Conservation (phyloP, 352 stramenopile genomes). For the Poterioochromonas sp. region DNA sequence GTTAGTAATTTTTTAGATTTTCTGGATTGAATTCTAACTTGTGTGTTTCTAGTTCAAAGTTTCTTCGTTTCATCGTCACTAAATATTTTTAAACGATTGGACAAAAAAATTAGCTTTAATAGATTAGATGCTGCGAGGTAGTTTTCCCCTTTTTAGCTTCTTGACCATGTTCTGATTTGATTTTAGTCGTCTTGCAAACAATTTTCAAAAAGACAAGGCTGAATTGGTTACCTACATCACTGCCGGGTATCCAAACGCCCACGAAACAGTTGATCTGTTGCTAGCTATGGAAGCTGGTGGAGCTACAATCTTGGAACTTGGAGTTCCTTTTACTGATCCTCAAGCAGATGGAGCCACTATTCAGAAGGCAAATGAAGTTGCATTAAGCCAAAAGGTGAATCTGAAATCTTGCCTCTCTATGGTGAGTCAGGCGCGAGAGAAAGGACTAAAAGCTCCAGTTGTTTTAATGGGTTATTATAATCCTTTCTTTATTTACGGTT, state of each 20-base stretch:
- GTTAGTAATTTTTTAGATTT: too few relatives aligned
- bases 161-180: too few relatives aligned
- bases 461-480: slow-evolving; percentile 99
- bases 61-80: too few relatives aligned
- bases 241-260: slow-evolving; percentile 75
- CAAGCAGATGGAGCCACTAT: slow-evolving; percentile 95
- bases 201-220: slow-evolving; percentile 59
- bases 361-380: slow-evolving; percentile 82
- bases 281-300: slow-evolving; percentile 78
- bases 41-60: too few relatives aligned
- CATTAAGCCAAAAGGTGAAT: slow-evolving; percentile 82
- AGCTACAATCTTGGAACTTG: slow-evolving; percentile 90
- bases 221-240: slow-evolving; percentile 94
- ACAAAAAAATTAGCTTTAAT: too few relatives aligned
- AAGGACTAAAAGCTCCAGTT: slow-evolving; percentile 83
- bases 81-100: too few relatives aligned
- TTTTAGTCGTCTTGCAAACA: too few relatives aligned
- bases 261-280: slow-evolving; percentile 87
- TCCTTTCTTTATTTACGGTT: slow-evolving; percentile 91
- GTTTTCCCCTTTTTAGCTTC: too few relatives aligned
- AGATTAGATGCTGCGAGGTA: too few relatives aligned
- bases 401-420: slow-evolving; percentile 82
- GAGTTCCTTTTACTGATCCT: slow-evolving; percentile 95
- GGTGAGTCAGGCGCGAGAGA: slow-evolving; percentile 70
- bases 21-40: too few relatives aligned